A percentile compares a stretch with the other conserved stretches of the same genome.
These are phyloP conservation scores for Cladosporium velox DNA, from an alignment of 2,329 filamentous ascomycete genomes.

Conservation along the genomic window DNA sequence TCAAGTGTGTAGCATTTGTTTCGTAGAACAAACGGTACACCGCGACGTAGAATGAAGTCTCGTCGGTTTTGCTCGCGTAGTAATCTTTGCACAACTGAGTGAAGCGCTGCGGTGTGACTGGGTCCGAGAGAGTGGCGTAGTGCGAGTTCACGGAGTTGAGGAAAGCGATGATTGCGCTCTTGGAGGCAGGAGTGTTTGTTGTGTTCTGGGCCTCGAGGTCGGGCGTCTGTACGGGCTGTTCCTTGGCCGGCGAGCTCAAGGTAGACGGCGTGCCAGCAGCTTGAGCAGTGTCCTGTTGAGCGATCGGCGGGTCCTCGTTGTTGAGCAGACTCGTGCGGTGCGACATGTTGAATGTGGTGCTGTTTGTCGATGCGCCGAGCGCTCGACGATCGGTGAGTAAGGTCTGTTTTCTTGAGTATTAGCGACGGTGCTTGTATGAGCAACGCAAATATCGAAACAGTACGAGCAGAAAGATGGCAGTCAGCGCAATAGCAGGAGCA, in stretches of 20 bases:
- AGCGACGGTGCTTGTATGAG: neutral
- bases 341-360: neutral
- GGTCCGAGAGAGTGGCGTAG: neutral
- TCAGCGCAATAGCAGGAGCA: neutral
- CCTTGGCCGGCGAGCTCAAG: neutral
- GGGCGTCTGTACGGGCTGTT: neutral
- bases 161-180: neutral
- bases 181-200: neutral
- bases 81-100: slow-evolving; percentile 20
- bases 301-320: neutral
- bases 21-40: slow-evolving; percentile 25
- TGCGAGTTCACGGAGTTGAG: neutral
- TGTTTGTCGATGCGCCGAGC: neutral
- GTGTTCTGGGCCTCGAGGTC: neutral
- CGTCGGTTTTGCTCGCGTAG: slow-evolving; percentile 20
- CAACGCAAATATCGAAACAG: neutral
- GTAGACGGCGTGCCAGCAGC: neutral
- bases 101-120: slow-evolving; percentile 4
- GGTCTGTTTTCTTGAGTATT: neutral
- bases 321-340: neutral
- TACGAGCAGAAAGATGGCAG: neutral
- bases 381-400: neutral
- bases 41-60: slow-evolving; percentile 25
- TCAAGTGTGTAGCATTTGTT: slow-evolving; percentile 18
- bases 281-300: neutral